A percentile compares a stretch with the other conserved stretches of the same genome.
phyloP scores from a whole-genome alignment of 495 filamentous ascomycete genomes.

The Talaromyces thailandensis region DNA sequence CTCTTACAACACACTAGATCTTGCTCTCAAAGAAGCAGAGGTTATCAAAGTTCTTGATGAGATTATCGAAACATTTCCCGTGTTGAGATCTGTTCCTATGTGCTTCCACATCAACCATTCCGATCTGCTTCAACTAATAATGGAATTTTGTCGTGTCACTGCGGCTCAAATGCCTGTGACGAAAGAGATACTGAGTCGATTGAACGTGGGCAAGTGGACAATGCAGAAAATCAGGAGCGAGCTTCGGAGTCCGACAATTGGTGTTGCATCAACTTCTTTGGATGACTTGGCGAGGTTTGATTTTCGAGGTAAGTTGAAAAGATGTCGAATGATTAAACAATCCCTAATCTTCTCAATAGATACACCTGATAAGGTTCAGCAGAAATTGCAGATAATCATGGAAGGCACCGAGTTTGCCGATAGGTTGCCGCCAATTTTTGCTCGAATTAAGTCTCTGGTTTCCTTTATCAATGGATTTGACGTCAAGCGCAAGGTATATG shows the following conservation, averaged over 20 bases:
- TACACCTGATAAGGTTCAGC: constrained; percentile 61
- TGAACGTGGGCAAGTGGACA: constrained; percentile 73
- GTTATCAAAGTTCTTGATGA: constrained; percentile 92
- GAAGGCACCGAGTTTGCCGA: constrained; percentile 61
- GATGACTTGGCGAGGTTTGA: constrained; percentile 89
- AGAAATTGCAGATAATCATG: constrained; percentile 63
- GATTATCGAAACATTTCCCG: constrained; percentile 74
- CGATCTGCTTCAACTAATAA: constrained; percentile 69
- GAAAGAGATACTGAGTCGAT: constrained; percentile 78
- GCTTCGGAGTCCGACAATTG: constrained; percentile 67
- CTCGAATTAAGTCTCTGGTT: constrained; percentile 67
- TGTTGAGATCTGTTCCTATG: constrained; percentile 58
- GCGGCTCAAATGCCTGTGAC: constrained; percentile 55
- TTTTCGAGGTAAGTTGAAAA: constrained; percentile 55
- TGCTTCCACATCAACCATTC: constrained; percentile 93
- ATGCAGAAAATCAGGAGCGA: constrained; percentile 84
- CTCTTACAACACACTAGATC: constrained; percentile 65
- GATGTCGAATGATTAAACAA: background rate
- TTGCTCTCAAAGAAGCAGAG: constrained; percentile 90
- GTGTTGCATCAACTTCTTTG: constrained; percentile 78
- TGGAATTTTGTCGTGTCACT: constrained; percentile 80
- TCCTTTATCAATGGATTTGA: constrained; percentile 66
- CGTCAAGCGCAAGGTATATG: constrained; percentile 68
- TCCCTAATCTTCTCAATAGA: constrained; percentile 30
- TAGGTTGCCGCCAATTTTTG: constrained; percentile 60